These are phyloP conservation scores for Ceratocystiopsis minuta DNA, from an alignment of 2,329 filamentous ascomycete genomes.

Conservation along the genomic window DNA sequence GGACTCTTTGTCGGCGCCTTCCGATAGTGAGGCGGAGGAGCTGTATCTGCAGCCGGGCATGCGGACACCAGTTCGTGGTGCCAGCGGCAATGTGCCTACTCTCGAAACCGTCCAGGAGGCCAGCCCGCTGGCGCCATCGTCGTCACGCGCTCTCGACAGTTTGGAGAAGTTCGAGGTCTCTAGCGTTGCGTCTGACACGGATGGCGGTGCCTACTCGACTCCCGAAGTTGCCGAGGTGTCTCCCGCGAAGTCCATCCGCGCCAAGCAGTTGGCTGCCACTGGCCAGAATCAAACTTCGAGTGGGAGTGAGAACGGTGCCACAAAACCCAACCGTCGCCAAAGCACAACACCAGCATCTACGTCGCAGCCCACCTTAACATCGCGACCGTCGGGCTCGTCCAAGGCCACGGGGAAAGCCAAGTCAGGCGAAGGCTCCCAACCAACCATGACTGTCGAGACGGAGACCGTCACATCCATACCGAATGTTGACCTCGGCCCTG, in stretches of 20 bases:
- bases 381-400: conserved; percentile 47
- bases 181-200: conserved; percentile 24
- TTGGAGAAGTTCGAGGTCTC: conserved; percentile 32
- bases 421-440: conserved; percentile 52
- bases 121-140: conserved; percentile 56
- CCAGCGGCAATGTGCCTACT: conserved; percentile 39
- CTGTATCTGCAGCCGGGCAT: conserved; percentile 29
- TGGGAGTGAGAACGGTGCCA: conserved; percentile 36
- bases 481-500: conserved; percentile 54
- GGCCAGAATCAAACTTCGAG: not conserved
- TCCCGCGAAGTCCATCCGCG: conserved; percentile 24
- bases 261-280: conserved; percentile 30
- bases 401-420: conserved; percentile 50
- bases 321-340: conserved; percentile 21
- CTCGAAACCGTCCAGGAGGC: conserved; percentile 87
- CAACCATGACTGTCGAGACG: conserved; percentile 94
- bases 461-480: conserved; percentile 87
- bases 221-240: conserved; percentile 22
- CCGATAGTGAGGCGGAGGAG: conserved; percentile 37
- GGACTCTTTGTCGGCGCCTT: conserved; percentile 19
- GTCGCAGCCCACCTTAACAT: conserved; percentile 35
- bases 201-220: conserved; percentile 19
- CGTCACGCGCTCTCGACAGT: no score
- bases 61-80: conserved; percentile 41
- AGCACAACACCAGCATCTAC: conserved; percentile 19